Base-by-base conservation (phyloP, 805 yeast genomes). In the Ogataea corticis region DNA sequence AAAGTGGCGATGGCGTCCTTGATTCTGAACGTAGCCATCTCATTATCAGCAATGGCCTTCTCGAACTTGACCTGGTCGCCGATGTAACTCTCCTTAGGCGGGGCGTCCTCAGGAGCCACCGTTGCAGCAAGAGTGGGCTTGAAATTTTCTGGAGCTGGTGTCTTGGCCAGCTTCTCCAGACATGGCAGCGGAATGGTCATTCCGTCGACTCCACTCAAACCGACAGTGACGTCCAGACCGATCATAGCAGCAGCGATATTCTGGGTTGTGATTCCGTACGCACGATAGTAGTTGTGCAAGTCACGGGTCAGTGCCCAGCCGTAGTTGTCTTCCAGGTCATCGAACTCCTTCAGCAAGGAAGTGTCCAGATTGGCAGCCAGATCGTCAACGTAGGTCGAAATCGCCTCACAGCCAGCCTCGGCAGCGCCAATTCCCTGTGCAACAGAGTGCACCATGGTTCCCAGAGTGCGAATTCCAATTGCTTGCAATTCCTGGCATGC, bases 361-460 rank as follows among this genome's bases (percentile, higher is more conserved):
- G 61, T 54, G 40, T 65, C 67, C 15, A 63, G 41, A 31, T 59
- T 58, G 16, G 54, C 62, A 30, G 55, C 56, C 36, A 64, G 50
- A 13, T 56, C 54, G 45, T 67, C 69, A 27, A 67, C 67, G 45
- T 67, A 67, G 13, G 70, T 61, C 2, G 68, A 59, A 34, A 67
- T 61, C 11, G 59, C 61, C 7, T 35, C 45, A 41, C 68, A 63
- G 5, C 65, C 62, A n/a, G 66, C 68, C 42, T 67, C 69, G n/a
- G 68, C 68, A 21, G 70, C 68, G 13, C 58, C 51, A 19, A 66
- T 56, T 16, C 65, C 71, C 45, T 67, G 71, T n/a, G 56, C 65
- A 19, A 66, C 50, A 11, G 65, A 56, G 42, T 63, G 68, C 21
- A 65, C 62, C 54, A 67, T 66, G 4, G 71, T 67, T 16, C 68